Evolutionary conservation across 495 filamentous ascomycete genomes (phyloP).

Genomic region (Trichoderma orchidacearum): DNA sequence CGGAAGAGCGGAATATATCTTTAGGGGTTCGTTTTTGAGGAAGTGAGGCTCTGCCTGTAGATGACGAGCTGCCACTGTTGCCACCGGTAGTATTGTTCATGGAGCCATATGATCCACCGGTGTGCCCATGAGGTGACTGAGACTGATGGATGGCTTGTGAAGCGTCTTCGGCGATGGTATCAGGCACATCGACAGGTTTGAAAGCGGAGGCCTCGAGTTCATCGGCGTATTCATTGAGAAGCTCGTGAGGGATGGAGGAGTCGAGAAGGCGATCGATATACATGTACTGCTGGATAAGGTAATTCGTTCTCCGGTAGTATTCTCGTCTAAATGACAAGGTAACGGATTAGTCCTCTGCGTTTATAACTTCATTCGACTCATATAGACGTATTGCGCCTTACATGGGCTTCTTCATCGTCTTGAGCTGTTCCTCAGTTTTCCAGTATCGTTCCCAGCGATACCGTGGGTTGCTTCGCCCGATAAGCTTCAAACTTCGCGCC

Average conservation of each 20-base stretch:
- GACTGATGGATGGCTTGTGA: conserved; percentile 4
- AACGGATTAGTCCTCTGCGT: background rate
- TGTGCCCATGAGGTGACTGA: background rate
- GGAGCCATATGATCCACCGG: background rate
- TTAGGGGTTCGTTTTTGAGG: conserved; percentile 56
- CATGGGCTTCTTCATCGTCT: conserved; percentile 49
- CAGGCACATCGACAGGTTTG: conserved; percentile 34
- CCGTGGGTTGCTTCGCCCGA: conserved; percentile 61
- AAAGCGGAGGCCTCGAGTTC: conserved; percentile 25
- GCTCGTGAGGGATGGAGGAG: conserved; percentile 70
- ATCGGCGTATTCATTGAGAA: conserved; percentile 74
- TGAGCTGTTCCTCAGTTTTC: conserved; percentile 54
- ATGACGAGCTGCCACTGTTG: background rate
- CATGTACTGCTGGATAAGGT: conserved; percentile 70
- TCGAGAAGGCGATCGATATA: conserved; percentile 88
- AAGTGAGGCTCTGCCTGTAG: conserved; percentile 26
- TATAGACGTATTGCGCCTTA: conserved; percentile 12
- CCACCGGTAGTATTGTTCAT: background rate
- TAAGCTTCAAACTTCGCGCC: conserved; percentile 65
- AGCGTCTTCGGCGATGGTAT: conserved; percentile 40
- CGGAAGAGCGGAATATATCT: conserved; percentile 65
- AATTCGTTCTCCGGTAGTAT: conserved; percentile 78
- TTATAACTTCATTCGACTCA: background rate
- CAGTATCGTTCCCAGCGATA: conserved; percentile 66
- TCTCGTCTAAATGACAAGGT: conserved; percentile 31